These are phyloP conservation scores for Fusarium compactum DNA, from an alignment of 2,329 filamentous ascomycete genomes.

Conservation along the genomic window DNA sequence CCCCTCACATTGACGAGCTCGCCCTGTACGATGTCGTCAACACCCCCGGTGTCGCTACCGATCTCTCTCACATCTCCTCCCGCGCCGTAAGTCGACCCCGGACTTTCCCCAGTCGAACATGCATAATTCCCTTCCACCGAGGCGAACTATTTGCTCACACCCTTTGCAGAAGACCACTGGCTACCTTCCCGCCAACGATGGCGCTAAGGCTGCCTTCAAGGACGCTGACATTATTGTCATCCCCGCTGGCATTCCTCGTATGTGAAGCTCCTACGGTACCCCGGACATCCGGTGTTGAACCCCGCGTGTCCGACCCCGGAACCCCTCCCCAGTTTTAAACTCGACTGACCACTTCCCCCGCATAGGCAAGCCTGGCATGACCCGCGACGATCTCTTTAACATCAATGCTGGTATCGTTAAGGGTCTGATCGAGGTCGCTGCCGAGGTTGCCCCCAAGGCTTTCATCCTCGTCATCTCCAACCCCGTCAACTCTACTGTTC, in stretches of 20 bases:
- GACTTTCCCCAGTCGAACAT: constrained; percentile 26
- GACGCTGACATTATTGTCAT: constrained; percentile 97
- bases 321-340: constrained; percentile 29
- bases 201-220: constrained; percentile 88
- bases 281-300: constrained; percentile 28
- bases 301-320: constrained; percentile 38
- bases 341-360: constrained; percentile 39
- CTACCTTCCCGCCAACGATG: constrained; percentile 87
- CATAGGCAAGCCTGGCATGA: constrained; percentile 98
- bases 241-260: constrained; percentile 97
- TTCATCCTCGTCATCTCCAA: constrained; percentile 98
- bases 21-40: constrained; percentile 99
- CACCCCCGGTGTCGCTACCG: constrained; percentile 93
- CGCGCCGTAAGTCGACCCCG: constrained; percentile 70
- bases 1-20: constrained; percentile 89
- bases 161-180: constrained; percentile 80
- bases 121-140: constrained; percentile 43
- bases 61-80: constrained; percentile 97
- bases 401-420: constrained; percentile 99
- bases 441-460: constrained; percentile 90
- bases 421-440: constrained; percentile 88
- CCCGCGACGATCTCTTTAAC: constrained; percentile 99
- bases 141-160: constrained; percentile 49
- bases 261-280: constrained; percentile 53
- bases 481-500: constrained; percentile 99